Evolutionary conservation across 306 rosid species (phyloP), one percentile per base, ranked within the genome.

Genomic region (Amphicarpaea edgeworthii): DNA sequence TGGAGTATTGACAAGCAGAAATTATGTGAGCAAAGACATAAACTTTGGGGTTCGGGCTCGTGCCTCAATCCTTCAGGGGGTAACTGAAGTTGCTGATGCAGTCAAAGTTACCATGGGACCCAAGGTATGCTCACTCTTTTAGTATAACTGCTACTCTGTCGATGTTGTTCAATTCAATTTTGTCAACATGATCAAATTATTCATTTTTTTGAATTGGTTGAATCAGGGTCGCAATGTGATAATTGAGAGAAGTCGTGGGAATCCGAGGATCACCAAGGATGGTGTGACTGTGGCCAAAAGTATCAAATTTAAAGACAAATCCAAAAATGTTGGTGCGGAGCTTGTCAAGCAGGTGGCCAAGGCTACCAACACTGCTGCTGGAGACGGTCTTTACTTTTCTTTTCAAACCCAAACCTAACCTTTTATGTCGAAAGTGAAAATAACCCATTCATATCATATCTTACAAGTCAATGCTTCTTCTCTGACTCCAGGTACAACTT

Each of bases 71-170:
- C 79, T 95, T 23, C 91, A 85, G 73, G 98, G 98, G 7, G 97
- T 95, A 42, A 83, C 97, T 28, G 92, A 92, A 83, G 96, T 95
- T 42, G 97, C 98, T 14, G 96, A 92, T 8, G 98, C 98, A 55
- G 98, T 95, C 4, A 95, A 95, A 90, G 97, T 95, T 49, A 95
- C 98, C 16, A 95, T 95, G 98, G 97, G 98, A 62, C 98, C 97
- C 12, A 92, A 92, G 98, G 98, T 94, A 78, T 67, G 1, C 49
- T 45, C 37, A 2, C 51, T 59, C 47, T 15, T 57, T 55, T 77
- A 66, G 43, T 16, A 12, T 3, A 16, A 8, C 67, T 65, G 24
- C 34, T 70, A 2, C 7, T 57, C n/a, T n/a, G n/a, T n/a, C n/a
- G 20, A 24, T 67, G 57, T 24, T 58, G 61, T 55, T 70, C 12